Base-by-base conservation (phyloP, 805 yeast genomes). In the Torulaspora gathmanii region DNA sequence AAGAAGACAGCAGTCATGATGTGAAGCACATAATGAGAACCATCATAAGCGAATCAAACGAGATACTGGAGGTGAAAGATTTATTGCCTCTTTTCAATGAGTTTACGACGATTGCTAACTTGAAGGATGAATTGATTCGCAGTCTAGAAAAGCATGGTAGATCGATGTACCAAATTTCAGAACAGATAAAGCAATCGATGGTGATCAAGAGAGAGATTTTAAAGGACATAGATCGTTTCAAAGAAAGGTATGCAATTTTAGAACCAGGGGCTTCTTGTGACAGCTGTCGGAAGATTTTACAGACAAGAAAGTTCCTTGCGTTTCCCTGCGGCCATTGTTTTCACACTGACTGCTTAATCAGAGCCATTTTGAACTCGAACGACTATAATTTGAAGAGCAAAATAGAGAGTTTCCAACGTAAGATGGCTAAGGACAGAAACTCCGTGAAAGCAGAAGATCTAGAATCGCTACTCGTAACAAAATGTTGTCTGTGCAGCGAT, bases 311-410 rank as follows among this genome's bases (percentile, higher is more conserved):
- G 58, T 89, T 89, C 54, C 74, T 82, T 43, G 79, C 82, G 4
- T 93, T 87, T 59, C 96, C 96, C 0, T 93, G 99, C 61, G 83
- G 78, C 45, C 99, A 93, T 62, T 79, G 86, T 4, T 85, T 86
- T 67, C 98, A 93, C 60, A 82, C 81, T 41, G 96, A 89, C 60
- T 93, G 99, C 68, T 64, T 88, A n/a, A 77, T 84, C 5, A 75
- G 77, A 45, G 69, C 69, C 30, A 77, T 84, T 27, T 59, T 83
- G 42, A 70, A 71, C 28, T 80, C 83, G 25, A 80, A 80, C 35
- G 88, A 87, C 53, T 82, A 82, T 60, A 73, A 79, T 31, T 72
- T 82, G 41, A 82, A 82, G 60, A 80, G 78, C 57, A 70, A 77
- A 26, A 76, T 86, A 45, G 79, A 79, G 46, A 74, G 71, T 42